phyloP scores from a whole-genome alignment of 2,329 filamentous ascomycete genomes.

The Fusarium sp. region DNA sequence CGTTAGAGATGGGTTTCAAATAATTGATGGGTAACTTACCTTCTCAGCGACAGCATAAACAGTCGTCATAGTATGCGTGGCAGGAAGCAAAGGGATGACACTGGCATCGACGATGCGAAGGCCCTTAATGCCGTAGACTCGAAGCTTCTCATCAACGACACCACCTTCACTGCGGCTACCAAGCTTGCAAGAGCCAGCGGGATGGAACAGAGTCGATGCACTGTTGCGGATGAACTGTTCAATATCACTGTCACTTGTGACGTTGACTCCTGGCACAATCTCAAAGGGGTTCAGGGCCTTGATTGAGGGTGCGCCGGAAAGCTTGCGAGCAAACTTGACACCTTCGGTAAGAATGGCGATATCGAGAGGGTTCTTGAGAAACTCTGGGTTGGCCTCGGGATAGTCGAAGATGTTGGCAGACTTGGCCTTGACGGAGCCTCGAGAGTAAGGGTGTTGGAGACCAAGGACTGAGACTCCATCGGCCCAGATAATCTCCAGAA shows the following conservation, averaged over 20 bases:
- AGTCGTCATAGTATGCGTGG: conserved; percentile 44
- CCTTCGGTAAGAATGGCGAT: conserved; percentile 15
- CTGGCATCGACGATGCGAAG: conserved; percentile 54
- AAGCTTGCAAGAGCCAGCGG: conserved; percentile 49
- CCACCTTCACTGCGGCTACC: conserved; percentile 56
- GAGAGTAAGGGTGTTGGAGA: conserved; percentile 41
- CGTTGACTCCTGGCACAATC: conserved; percentile 11
- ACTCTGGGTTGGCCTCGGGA: conserved; percentile 27
- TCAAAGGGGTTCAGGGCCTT: conserved; percentile 15
- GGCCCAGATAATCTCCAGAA: conserved; percentile 36
- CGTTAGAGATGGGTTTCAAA: neutral
- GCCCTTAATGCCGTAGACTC: conserved; percentile 39
- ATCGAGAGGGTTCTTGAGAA: conserved; percentile 37
- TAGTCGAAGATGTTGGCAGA: conserved; percentile 34
- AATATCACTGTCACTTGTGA: conserved; percentile 28
- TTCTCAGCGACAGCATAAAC: conserved; percentile 48
- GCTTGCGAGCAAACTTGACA: conserved; percentile 30
- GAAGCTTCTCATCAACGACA: conserved; percentile 42
- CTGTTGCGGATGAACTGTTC: conserved; percentile 29
- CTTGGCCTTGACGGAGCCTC: conserved; percentile 35
- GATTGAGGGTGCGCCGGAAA: conserved; percentile 13
- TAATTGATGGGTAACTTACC: neutral
- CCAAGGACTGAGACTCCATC: conserved; percentile 28
- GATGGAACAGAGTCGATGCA: conserved; percentile 35
- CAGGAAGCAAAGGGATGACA: conserved; percentile 44